A percentile compares a stretch with the other conserved stretches of the same genome.
phyloP scores from a whole-genome alignment of 495 filamentous ascomycete species.

The Cladorrhinum samala region DNA sequence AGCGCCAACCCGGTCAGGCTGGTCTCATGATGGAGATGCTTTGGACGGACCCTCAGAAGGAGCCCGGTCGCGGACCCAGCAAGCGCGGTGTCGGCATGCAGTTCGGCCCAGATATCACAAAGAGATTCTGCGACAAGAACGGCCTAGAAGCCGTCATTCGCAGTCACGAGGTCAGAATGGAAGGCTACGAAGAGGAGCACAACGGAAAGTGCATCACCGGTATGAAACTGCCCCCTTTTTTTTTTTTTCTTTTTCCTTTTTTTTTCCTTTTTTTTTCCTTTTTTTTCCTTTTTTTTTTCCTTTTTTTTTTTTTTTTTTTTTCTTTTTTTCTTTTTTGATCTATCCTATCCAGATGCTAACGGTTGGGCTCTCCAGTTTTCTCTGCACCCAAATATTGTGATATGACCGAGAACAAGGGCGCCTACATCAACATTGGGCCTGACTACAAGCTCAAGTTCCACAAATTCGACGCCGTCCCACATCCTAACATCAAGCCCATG shows the following conservation, averaged over 20 bases:
- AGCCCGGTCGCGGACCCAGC: conserved; percentile 82
- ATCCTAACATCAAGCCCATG: conserved; percentile 94
- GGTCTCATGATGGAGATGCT: conserved; percentile 99
- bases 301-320: background rate
- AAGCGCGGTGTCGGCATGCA: conserved; percentile 96
- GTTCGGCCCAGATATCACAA: conserved; percentile 95
- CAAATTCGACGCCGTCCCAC: conserved; percentile 92
- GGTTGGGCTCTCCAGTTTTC: conserved; percentile 57
- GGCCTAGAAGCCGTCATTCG: conserved; percentile 91
- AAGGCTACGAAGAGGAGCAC: conserved; percentile 96
- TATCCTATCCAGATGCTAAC: conserved; percentile 15
- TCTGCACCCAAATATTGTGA: conserved; percentile 98
- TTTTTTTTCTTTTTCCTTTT: background rate
- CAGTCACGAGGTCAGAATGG: conserved; percentile 96
- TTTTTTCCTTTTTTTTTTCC: background rate
- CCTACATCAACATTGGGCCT: conserved; percentile 94
- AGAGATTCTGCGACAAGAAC: conserved; percentile 94
- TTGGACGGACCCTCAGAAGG: conserved; percentile 91
- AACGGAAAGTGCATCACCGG: conserved; percentile 94
- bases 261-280: background rate
- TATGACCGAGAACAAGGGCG: conserved; percentile 93
- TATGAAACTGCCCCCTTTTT: too few relatives aligned
- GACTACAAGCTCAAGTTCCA: conserved; percentile 87
- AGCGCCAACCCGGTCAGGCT: conserved; percentile 89
- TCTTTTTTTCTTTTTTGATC: background rate